These are phyloP conservation scores for Diaporthe sp. DNA, from an alignment of 2,329 filamentous ascomycete species.

Conservation along the genomic window DNA sequence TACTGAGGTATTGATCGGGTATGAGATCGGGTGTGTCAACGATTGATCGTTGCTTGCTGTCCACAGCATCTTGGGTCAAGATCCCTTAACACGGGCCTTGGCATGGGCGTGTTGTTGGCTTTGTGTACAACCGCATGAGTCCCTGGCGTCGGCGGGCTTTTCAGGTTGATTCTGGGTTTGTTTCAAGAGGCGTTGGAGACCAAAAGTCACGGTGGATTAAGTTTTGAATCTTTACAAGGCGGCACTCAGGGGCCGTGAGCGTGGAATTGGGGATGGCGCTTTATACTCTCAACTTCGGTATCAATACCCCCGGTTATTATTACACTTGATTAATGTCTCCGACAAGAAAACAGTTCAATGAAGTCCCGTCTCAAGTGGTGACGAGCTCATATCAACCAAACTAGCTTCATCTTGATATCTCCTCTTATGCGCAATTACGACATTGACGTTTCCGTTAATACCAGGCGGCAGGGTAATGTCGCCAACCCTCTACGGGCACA, in stretches of 20 bases:
- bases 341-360: too few relatives aligned
- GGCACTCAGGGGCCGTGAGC: neutral
- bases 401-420: rapidly evolving
- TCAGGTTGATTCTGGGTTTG: neutral
- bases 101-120: neutral
- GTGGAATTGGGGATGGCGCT: neutral
- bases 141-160: neutral
- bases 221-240: neutral
- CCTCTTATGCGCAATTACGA: too few relatives aligned
- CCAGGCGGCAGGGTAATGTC: too few relatives aligned
- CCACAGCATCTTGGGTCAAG: neutral
- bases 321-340: neutral
- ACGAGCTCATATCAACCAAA: too few relatives aligned
- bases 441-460: too few relatives aligned
- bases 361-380: too few relatives aligned
- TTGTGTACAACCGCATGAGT: neutral
- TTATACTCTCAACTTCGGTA: neutral
- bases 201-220: neutral
- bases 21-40: slow-evolving; percentile 76
- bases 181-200: neutral
- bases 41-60: neutral
- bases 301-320: slow-evolving; percentile 13
- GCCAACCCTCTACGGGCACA: too few relatives aligned
- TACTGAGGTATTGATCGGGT: slow-evolving; percentile 93
- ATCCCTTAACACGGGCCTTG: neutral